These are phyloP conservation scores for Backusella sp. DNA, from an alignment of 192 early-diverging fungal species.

Conservation along the genomic window DNA sequence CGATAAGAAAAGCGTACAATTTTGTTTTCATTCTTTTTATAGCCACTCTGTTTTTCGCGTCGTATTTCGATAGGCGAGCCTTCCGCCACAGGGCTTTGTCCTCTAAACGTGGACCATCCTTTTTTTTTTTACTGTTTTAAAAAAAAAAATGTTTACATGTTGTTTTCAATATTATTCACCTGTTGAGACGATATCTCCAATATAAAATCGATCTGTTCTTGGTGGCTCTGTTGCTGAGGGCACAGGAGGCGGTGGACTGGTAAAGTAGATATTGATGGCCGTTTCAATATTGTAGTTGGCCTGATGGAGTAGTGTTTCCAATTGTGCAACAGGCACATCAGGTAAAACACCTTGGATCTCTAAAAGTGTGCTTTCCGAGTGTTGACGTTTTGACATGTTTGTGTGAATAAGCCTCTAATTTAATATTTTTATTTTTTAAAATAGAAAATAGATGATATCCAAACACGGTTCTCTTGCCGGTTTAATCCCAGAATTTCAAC, in stretches of 20 bases:
- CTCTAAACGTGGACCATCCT: constrained; percentile 45
- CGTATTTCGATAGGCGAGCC: constrained; percentile 39
- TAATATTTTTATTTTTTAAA: not conserved
- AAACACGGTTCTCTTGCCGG: not conserved
- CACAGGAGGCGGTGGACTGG: not conserved
- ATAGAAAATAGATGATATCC: not conserved
- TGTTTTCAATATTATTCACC: not conserved
- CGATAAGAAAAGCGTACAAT: constrained; percentile 45
- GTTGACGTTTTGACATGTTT: constrained; percentile 4
- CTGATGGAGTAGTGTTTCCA: not conserved
- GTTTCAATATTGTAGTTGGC: constrained; percentile 10
- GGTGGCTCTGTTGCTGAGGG: not conserved
- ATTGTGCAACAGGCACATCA: not conserved
- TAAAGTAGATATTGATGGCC: constrained; percentile 3
- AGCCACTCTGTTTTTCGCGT: constrained; percentile 27
- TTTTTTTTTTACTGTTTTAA: constrained; percentile 30
- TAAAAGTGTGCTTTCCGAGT: not conserved
- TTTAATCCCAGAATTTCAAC: too few relatives aligned
- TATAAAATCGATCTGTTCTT: constrained; percentile 6
- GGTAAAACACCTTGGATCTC: not conserved
- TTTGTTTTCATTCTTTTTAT: constrained; percentile 36
- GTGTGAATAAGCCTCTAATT: not conserved
- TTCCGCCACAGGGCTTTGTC: constrained; percentile 34
- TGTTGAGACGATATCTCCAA: constrained; percentile 23
- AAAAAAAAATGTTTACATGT: not conserved